These are phyloP conservation scores for Thecaphora thlaspeos DNA, from an alignment of 1,284 basidiomycete species.

Conservation along the genomic window DNA sequence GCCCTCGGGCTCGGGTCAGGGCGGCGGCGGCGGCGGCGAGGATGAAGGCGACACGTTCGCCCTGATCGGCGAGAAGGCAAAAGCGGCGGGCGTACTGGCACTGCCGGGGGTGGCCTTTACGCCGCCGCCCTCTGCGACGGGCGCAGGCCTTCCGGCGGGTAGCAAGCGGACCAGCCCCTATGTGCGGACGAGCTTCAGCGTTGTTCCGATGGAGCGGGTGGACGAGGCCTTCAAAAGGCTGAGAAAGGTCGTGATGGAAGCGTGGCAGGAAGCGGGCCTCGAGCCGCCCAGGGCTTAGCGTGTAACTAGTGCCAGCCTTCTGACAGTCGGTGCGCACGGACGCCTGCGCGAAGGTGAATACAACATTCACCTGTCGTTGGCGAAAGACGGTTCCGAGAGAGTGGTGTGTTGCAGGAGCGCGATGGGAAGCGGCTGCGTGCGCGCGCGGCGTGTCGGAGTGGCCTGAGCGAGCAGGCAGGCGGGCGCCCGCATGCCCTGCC, in stretches of 20 bases:
- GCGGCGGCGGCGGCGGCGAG: conserved; percentile 1
- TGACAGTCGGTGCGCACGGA: no score
- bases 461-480: no score
- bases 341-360: no score
- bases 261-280: conserved; percentile 43
- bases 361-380: no score
- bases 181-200: conserved; percentile 49
- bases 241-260: conserved; percentile 38
- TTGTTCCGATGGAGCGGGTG: conserved; percentile 43
- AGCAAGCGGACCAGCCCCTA: conserved; percentile 28
- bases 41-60: conserved; percentile 68
- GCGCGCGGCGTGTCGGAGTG: no score
- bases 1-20: conserved; percentile 5
- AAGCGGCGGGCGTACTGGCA: conserved; percentile 81
- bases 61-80: conserved; percentile 74
- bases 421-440: no score
- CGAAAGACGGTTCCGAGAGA: no score
- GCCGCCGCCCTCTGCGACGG: conserved; percentile 26
- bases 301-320: no score
- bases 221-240: conserved; percentile 41
- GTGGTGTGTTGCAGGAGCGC: no score
- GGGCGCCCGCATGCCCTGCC: no score
- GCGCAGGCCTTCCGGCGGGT: no score
- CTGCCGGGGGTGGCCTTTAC: conserved; percentile 68
- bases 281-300: no score